Evolutionary conservation across 768 basidiomycete genomes (phyloP).

Genomic region (Leucogyrophana mollusca): DNA sequence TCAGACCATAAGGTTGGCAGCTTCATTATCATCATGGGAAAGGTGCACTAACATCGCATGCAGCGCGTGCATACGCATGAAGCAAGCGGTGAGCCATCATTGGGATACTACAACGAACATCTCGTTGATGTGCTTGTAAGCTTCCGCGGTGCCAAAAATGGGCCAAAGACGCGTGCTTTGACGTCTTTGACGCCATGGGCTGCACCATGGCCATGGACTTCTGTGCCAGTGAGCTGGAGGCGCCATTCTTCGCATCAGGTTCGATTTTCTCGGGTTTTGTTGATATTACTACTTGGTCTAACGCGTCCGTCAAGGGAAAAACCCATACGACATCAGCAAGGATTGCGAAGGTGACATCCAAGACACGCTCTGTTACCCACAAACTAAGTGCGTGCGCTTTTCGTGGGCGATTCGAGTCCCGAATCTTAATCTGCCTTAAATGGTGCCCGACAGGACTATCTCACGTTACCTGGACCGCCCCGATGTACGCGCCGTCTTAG

Average conservation of each 20-base stretch:
- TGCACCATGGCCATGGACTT: conserved; percentile 69
- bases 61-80: conserved; percentile 43
- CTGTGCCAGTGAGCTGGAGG: conserved; percentile 50
- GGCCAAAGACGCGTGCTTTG: conserved; percentile 59
- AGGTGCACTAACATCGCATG: not conserved
- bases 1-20: conserved; percentile 40
- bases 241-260: conserved; percentile 25
- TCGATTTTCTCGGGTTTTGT: conserved; percentile 1
- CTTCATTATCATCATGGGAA: not conserved
- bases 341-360: conserved; percentile 49
- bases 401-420: no score
- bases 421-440: not conserved
- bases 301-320: conserved; percentile 33
- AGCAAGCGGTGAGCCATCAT: conserved; percentile 31
- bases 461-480: conserved; percentile 59
- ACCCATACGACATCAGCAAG: conserved; percentile 71
- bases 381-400: conserved; percentile 37
- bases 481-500: conserved; percentile 51
- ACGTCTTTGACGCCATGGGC: conserved; percentile 62
- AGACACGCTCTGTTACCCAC: conserved; percentile 58
- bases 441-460: conserved; percentile 45
- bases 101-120: not conserved
- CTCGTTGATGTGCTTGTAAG: conserved; percentile 28
- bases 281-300: not conserved
- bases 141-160: conserved; percentile 69